Percentiles rank a stretch among this genome's conserved stretches.
phyloP scores from a whole-genome alignment of 441 rosid genomes.

The Populus hybrid region DNA sequence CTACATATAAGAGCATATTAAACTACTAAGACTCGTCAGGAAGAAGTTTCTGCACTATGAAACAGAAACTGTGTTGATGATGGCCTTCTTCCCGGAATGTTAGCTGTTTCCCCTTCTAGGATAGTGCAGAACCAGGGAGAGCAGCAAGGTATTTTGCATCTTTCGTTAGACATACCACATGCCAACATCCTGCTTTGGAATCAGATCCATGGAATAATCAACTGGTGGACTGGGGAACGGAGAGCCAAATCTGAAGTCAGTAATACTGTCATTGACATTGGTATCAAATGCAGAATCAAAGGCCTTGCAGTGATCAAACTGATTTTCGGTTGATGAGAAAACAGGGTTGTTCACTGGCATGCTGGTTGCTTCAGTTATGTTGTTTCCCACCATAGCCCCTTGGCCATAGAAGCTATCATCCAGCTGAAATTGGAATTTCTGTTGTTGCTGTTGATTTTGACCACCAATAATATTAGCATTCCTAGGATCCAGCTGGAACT shows the following conservation, averaged over 20 bases:
- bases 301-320: conserved; percentile 32
- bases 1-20: conserved; percentile 7
- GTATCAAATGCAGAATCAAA: conserved; percentile 32
- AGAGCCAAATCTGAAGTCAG: conserved; percentile 29
- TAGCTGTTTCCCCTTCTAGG: not conserved
- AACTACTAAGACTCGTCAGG: not conserved
- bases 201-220: conserved; percentile 25
- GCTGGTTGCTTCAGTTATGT: conserved; percentile 24
- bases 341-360: conserved; percentile 21
- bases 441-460: conserved; percentile 22
- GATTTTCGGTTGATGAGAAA: conserved; percentile 24
- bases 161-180: conserved; percentile 32
- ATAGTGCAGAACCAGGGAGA: not conserved
- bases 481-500: conserved; percentile 19
- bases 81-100: not conserved
- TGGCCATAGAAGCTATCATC: conserved; percentile 30
- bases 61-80: not conserved
- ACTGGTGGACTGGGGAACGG: conserved; percentile 32
- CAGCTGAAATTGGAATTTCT: conserved; percentile 28
- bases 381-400: conserved; percentile 27
- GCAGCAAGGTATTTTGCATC: not conserved
- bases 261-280: conserved; percentile 1
- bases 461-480: not conserved
- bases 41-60: conserved; percentile 1
- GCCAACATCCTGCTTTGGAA: conserved; percentile 36